Percentiles rank a stretch among this genome's conserved stretches.
phyloP scores from a whole-genome alignment of 208 protist species.

The Borovskyia barvae region DNA sequence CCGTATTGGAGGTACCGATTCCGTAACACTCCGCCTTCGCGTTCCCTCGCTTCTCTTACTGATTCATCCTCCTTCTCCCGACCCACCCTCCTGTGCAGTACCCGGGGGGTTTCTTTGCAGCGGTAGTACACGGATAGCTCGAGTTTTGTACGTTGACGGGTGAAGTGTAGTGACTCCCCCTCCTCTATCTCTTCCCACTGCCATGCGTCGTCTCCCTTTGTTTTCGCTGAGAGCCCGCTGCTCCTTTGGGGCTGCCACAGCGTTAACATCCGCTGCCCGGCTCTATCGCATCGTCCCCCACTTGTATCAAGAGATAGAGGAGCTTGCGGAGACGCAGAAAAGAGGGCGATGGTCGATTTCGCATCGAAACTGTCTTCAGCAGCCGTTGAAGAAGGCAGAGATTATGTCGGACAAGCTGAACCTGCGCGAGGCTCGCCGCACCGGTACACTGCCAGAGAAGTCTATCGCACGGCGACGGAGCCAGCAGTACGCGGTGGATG shows the following conservation, averaged over 20 bases:
- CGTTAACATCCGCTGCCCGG: conserved; percentile 14
- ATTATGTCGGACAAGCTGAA: conserved; percentile 90
- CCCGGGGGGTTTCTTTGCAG: no score
- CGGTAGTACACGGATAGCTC: no score
- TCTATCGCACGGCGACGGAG: conserved; percentile 79
- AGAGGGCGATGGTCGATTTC: conserved; percentile 78
- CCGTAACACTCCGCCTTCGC: no score
- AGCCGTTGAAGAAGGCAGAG: conserved; percentile 82
- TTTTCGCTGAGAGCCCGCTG: no score
- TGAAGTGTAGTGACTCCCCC: no score
- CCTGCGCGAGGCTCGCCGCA: conserved; percentile 76
- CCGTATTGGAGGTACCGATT: no score
- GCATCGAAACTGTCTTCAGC: conserved; percentile 81
- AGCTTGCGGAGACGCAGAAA: conserved; percentile 83
- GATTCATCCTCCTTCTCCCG: no score
- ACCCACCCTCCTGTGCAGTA: no score
- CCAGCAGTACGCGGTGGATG: conserved; percentile 83
- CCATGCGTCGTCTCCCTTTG: no score
- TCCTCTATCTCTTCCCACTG: no score
- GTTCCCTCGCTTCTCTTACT: no score
- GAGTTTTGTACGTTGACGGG: no score
- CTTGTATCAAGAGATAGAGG: conserved; percentile 84
- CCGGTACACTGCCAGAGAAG: conserved; percentile 79
- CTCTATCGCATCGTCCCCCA: conserved; percentile 84
- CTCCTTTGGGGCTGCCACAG: background rate